These are phyloP conservation scores for Gnaphalium uliginosum DNA, from an alignment of 129 eudicot genomes.

Conservation along the genomic window DNA sequence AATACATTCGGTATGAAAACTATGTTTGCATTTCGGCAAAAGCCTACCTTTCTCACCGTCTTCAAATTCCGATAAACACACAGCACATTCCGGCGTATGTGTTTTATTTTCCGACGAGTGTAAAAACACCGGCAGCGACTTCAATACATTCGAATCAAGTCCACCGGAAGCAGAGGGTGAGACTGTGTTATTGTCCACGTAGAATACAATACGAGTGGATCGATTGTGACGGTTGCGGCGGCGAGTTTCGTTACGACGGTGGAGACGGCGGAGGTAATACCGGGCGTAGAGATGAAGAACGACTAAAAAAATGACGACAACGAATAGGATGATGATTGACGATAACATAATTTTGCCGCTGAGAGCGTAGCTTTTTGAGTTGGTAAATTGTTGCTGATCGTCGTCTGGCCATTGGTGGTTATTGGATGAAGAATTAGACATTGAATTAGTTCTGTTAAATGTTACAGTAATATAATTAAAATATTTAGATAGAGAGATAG, in stretches of 20 bases:
- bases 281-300: conserved; percentile 72
- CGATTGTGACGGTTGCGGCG: conserved; percentile 46
- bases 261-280: conserved; percentile 64
- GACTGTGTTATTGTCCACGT: conserved; percentile 34
- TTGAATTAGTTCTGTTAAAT: not conserved
- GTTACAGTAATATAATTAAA: too few relatives aligned
- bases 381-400: not conserved
- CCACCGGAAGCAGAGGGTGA: conserved; percentile 29
- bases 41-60: conserved; percentile 57
- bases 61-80: conserved; percentile 89
- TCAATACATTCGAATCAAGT: conserved; percentile 43
- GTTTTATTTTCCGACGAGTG: conserved; percentile 35
- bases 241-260: conserved; percentile 44
- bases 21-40: conserved; percentile 77
- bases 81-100: conserved; percentile 63
- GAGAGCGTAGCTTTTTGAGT: conserved; percentile 51
- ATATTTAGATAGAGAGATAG: not conserved
- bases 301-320: conserved; percentile 56
- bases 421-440: conserved; percentile 11
- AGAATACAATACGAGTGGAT: conserved; percentile 51
- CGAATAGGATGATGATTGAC: conserved; percentile 62
- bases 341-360: conserved; percentile 85
- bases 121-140: conserved; percentile 55
- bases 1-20: conserved; percentile 75
- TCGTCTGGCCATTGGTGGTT: not conserved